phyloP scores from a whole-genome alignment of 2,329 filamentous ascomycete genomes.

The Arthroderma sp. region DNA sequence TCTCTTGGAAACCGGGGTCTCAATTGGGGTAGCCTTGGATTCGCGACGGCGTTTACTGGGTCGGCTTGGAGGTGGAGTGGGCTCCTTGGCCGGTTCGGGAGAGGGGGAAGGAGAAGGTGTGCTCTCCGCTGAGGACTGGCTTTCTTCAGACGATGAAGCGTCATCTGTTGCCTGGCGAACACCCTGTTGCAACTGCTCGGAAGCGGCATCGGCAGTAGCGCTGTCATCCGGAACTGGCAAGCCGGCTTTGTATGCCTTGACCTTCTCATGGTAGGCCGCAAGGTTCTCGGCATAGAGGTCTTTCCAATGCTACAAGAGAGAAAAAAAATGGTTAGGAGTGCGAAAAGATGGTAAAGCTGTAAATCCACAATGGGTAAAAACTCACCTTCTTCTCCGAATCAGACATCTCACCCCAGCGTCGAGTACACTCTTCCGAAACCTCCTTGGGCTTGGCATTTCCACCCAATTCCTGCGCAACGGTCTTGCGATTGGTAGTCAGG shows the following conservation, averaged over 20 bases:
- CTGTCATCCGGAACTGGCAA: slow-evolving; percentile 31
- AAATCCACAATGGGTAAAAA: slow-evolving; percentile 2
- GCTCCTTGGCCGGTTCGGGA: slow-evolving; percentile 13
- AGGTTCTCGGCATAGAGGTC: slow-evolving; percentile 45
- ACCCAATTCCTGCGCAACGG: slow-evolving; percentile 68
- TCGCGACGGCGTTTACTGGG: slow-evolving; percentile 35
- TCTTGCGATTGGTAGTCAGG: slow-evolving; percentile 73
- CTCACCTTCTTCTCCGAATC: slow-evolving; percentile 56
- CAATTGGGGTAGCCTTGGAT: slow-evolving; percentile 15
- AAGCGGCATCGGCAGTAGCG: slow-evolving; percentile 24
- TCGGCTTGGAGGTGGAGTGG: slow-evolving; percentile 25
- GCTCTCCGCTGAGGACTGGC: slow-evolving; percentile 18
- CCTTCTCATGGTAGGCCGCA: slow-evolving; percentile 42
- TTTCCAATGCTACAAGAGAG: slow-evolving; percentile 35
- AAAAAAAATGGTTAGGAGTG: background rate
- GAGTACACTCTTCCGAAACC: slow-evolving; percentile 75
- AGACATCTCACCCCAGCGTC: slow-evolving; percentile 69
- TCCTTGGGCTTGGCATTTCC: slow-evolving; percentile 67
- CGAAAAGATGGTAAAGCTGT: slow-evolving; percentile 1
- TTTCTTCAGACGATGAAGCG: slow-evolving; percentile 19
- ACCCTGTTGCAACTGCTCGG: slow-evolving; percentile 29
- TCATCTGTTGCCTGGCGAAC: slow-evolving; percentile 24
- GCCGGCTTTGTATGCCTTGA: slow-evolving; percentile 44
- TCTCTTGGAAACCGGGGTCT: slow-evolving; percentile 23
- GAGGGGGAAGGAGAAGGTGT: too few relatives aligned